These are phyloP conservation scores for Vickermania ingenoplastis DNA, from an alignment of 208 protist species.

Conservation along the genomic window DNA sequence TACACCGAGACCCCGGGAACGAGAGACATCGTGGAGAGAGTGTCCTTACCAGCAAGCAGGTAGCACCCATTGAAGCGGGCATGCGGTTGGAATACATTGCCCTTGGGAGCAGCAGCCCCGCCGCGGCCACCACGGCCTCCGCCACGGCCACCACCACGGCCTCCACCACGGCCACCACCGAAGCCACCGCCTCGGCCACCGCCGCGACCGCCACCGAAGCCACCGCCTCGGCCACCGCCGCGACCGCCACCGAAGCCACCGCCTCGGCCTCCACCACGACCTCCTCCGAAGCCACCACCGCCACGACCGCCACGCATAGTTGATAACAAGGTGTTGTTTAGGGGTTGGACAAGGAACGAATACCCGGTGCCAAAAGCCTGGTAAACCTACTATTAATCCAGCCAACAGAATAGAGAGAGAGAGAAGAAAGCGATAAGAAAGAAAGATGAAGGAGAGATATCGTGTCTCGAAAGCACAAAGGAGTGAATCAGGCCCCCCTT, in stretches of 20 bases:
- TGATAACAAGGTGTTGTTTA: neutral
- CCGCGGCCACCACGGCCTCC: conserved; percentile 42
- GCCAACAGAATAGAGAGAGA: no score
- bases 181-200: conserved; percentile 35
- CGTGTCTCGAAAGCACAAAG: no score
- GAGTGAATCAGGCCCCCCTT: no score
- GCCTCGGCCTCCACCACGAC: conserved; percentile 32
- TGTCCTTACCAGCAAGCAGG: conserved; percentile 96
- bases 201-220: conserved; percentile 29
- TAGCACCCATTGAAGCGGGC: conserved; percentile 95
- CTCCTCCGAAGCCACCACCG: conserved; percentile 7
- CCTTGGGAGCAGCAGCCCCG: conserved; percentile 41
- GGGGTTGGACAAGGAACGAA: neutral
- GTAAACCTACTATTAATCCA: no score
- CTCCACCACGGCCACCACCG: conserved; percentile 37
- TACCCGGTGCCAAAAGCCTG: no score
- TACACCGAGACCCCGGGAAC: conserved; percentile 99
- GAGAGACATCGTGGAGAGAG: conserved; percentile 96
- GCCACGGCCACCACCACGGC: conserved; percentile 43
- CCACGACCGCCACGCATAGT: neutral
- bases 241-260: conserved; percentile 27
- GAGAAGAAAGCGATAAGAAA: no score
- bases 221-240: conserved; percentile 20
- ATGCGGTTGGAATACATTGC: conserved; percentile 95
- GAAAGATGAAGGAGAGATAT: no score